Conservation (phyloP, 352 stramenopile species). For the Halophytophthora batemanensis region DNA sequence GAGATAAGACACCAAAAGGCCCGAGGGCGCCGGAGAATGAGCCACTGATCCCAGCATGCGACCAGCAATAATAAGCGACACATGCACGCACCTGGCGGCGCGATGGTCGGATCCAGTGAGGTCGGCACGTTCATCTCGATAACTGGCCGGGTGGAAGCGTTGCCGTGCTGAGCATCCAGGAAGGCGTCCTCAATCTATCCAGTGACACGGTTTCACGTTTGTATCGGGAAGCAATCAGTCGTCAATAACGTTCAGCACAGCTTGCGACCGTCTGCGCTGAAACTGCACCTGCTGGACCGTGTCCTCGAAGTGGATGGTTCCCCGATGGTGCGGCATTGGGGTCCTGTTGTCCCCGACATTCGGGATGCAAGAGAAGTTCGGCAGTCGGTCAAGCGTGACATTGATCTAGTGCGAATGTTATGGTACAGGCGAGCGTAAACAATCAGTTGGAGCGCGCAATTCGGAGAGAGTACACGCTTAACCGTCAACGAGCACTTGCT, state of each 20-base stretch:
- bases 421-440: background rate
- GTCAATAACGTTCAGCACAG: background rate
- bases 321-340: conserved; percentile 77
- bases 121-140: conserved; percentile 93
- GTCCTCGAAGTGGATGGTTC: conserved; percentile 90
- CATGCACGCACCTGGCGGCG: conserved; percentile 45
- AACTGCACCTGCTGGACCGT: conserved; percentile 50
- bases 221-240: background rate
- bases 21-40: background rate
- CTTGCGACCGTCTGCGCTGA: background rate
- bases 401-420: conserved; percentile 70
- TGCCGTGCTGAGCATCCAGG: conserved; percentile 70
- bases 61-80: too few relatives aligned
- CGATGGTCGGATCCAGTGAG: conserved; percentile 75
- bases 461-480: background rate
- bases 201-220: background rate
- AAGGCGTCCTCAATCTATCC: conserved; percentile 86
- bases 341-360: conserved; percentile 53
- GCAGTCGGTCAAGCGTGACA: conserved; percentile 74
- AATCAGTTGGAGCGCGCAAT: background rate
- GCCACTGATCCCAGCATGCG: background rate
- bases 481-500: too few relatives aligned
- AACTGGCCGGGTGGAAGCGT: conserved; percentile 68
- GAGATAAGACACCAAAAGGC: background rate
- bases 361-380: conserved; percentile 82